Evolutionary conservation across 2,329 filamentous ascomycete genomes (phyloP), one percentile per base, ranked within the genome.

Genomic region (Sordariomycetes sp.): DNA sequence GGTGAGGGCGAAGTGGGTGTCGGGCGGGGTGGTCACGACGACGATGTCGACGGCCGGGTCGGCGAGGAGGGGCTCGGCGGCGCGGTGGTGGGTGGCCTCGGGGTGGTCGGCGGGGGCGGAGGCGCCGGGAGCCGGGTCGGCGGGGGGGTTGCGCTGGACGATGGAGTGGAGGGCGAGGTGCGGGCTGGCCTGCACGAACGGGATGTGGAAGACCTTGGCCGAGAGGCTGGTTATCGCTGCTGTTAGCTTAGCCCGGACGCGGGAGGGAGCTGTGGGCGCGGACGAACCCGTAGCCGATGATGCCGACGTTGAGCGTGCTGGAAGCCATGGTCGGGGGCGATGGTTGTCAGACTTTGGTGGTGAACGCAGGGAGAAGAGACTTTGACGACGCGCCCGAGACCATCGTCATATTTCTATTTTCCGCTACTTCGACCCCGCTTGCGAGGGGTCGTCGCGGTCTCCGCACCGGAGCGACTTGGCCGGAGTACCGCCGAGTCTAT

Each of bases 201-300:
- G 89, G 67, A 93, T 90, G 71, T 94, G 89, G 73, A 93, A 94
- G 72, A 88, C 78, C 68, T 91, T 92, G 71, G 89, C 89, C 1
- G 80, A 83, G 56, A 80, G 66, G 68, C 80, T 82, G 59, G 37
- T 48, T 40, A 25, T 12, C 14, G 34, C 50, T 14, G 6, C 22
- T 62, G 64, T 64, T 51, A 61, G 37, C 60, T 40, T 57, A n/a
- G n/a, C n/a, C n/a, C 16, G 14, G 28, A 37, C 59, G 55, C 53
- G 48, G 57, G 34, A 24, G 24, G 18, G 20, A n/a, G 34, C 34
- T 14, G 61, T 73, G 40, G 14, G 14, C 6, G 40, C n/a, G 8
- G 40, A 46, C 40, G 67, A 69, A 79, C 77, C 77, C 77, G 61
- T 80, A 80, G 64, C 77, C 77, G 16, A 80, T 70, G 53, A 80